Evolutionary conservation across 805 yeast genomes (phyloP).

Genomic region (Maudiozyma turicensis): DNA sequence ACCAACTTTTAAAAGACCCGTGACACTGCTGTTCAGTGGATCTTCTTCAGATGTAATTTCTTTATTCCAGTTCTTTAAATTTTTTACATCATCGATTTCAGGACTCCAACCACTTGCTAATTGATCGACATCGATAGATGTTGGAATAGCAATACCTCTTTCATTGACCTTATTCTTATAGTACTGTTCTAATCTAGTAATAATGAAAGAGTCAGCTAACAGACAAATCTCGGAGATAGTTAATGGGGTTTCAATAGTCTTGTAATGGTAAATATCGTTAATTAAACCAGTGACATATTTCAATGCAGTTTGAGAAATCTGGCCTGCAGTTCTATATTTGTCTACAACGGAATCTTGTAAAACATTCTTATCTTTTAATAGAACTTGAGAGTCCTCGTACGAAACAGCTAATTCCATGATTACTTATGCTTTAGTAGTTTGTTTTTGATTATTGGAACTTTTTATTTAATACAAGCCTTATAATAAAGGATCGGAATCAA

Average conservation of each 20-base stretch:
- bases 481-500: too few species aligned
- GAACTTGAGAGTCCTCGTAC: slow-evolving; percentile 61
- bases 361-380: slow-evolving; percentile 63
- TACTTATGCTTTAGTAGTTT: background rate
- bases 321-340: slow-evolving; percentile 84
- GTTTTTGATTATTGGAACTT: background rate
- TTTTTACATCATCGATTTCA: slow-evolving; percentile 54
- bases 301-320: slow-evolving; percentile 75
- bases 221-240: slow-evolving; percentile 66
- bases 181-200: slow-evolving; percentile 45
- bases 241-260: slow-evolving; percentile 33
- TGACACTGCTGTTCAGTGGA: slow-evolving; percentile 15
- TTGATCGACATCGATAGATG: slow-evolving; percentile 75
- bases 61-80: slow-evolving; percentile 27
- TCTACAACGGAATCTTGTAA: slow-evolving; percentile 54
- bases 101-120: slow-evolving; percentile 76
- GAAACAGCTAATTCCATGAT: slow-evolving; percentile 67
- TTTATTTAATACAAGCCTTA: too few species aligned
- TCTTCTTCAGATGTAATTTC: slow-evolving; percentile 9
- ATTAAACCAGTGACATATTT: slow-evolving; percentile 55
- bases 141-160: slow-evolving; percentile 91
- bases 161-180: slow-evolving; percentile 63
- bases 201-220: slow-evolving; percentile 68
- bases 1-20: slow-evolving; percentile 43
- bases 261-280: slow-evolving; percentile 59